Evolutionary conservation across 495 filamentous ascomycete species (phyloP).

Genomic region (Hypoxylon subgilvum): DNA sequence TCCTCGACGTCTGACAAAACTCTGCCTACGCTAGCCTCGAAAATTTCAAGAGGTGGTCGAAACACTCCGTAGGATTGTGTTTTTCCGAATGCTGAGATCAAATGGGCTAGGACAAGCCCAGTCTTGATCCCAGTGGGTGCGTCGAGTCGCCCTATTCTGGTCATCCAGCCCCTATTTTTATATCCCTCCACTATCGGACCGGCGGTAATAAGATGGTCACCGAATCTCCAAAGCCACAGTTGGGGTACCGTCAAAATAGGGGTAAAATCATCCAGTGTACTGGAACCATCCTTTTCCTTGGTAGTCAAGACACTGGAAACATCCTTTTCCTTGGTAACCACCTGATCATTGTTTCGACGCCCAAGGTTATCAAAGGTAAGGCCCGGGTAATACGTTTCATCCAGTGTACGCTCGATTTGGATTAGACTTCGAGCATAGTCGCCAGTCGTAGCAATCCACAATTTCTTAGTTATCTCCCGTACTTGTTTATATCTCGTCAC

Average conservation of each 20-base stretch:
- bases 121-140: not conserved
- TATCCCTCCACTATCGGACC: not conserved
- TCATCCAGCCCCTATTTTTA: too few species aligned
- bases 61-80: not conserved
- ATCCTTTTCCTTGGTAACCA: not conserved
- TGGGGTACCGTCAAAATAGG: constrained; percentile 6
- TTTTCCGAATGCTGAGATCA: constrained; percentile 4
- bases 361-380: not conserved
- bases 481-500: too few species aligned
- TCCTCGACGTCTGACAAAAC: not conserved
- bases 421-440: too few species aligned
- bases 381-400: constrained; percentile 4
- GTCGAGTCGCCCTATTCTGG: too few species aligned
- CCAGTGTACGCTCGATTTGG: constrained; percentile 5
- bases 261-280: too few species aligned
- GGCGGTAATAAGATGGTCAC: not conserved
- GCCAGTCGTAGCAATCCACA: not conserved
- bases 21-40: not conserved
- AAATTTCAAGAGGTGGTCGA: constrained; percentile 2
- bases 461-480: too few species aligned
- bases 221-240: constrained; percentile 1
- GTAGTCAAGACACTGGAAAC: too few species aligned
- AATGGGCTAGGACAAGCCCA: not conserved
- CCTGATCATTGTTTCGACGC: constrained; percentile 5
- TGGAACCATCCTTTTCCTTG: not conserved